Evolutionary conservation across 2,329 filamentous ascomycete species (phyloP), one percentile per base, ranked within the genome.

Genomic region (Neonectria neomacrospora): DNA sequence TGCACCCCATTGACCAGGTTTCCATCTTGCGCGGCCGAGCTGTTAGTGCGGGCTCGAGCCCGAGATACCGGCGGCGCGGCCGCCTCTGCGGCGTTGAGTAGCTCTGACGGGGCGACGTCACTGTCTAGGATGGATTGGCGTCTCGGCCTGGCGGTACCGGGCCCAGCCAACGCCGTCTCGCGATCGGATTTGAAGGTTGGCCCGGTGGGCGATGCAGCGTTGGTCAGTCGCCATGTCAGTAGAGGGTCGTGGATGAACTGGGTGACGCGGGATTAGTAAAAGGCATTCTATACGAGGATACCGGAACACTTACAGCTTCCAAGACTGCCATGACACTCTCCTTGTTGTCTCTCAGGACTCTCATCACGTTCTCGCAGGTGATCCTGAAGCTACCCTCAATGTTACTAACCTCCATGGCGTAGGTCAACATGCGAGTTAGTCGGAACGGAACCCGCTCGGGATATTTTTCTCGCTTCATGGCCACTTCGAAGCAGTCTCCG

Each of bases 321-420:
- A 99, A 83, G 20, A 99, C 96, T 30, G 96, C 96, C 93, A 99
- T 97, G 63, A 99, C 87, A 44, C 94, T 97, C 81, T 99, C 96
- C 80, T 99, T 99, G 80, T 99, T 99, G 70, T 96, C 94, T 60
- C 96, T 86, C 68, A 99, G 83, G 14, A 99, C 94, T 65, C 96
- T 89, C 96, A 99, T 99, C 54, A 97, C 95, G 72, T 97, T 94
- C 80, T 99, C 96, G 73, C 95, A 99, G 6, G 96, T 98, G 61
- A 97, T 98, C 64, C 96, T 90, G 85, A 97, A 99, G 80, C 93
- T 97, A 72, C 96, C 96, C 79, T 99, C 96, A 70, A 99, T 99
- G 76, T 99, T 99, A 86, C 94, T 97, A 59, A 99, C 96, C 81
- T 99, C 96, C 96, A 99, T 99, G 22, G 96, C 96, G 76, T 97